Evolutionary conservation across 2,329 filamentous ascomycete genomes (phyloP).

Genomic region (Xylaria sp.): DNA sequence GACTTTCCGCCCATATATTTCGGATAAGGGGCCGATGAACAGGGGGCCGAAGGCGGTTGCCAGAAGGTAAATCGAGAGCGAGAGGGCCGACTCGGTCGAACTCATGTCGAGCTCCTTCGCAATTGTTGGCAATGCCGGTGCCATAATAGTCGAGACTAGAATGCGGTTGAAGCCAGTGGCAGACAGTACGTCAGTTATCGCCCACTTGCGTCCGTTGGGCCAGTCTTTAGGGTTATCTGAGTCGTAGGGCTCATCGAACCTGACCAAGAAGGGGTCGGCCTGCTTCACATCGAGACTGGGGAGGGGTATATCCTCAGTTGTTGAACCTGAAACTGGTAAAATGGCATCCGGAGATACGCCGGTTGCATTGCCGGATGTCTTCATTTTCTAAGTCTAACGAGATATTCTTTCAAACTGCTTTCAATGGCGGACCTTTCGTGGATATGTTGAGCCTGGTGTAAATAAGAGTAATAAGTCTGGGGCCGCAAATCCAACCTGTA

Average conservation of each 20-base stretch:
- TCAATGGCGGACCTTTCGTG: not conserved
- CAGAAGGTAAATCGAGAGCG: conserved; percentile 56
- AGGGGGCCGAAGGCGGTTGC: conserved; percentile 58
- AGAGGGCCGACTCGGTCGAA: conserved; percentile 59
- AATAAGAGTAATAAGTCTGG: not conserved
- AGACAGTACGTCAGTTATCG: conserved; percentile 60
- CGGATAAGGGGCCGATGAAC: conserved; percentile 56
- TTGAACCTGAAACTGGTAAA: not conserved
- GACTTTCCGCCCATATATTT: conserved; percentile 58
- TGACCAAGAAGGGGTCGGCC: conserved; percentile 33
- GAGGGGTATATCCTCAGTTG: conserved; percentile 1
- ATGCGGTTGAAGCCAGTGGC: conserved; percentile 63
- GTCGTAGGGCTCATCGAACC: conserved; percentile 38
- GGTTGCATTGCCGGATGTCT: not conserved
- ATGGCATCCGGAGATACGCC: conserved; percentile 26
- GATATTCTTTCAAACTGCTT: not conserved
- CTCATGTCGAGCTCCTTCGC: conserved; percentile 63
- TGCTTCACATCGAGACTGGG: conserved; percentile 23
- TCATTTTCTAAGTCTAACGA: conserved; percentile 11
- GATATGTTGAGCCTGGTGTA: not conserved
- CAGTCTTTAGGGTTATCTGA: conserved; percentile 55
- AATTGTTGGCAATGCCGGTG: conserved; percentile 61
- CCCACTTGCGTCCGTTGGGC: conserved; percentile 58
- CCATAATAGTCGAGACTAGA: conserved; percentile 64
- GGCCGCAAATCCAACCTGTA: no score